Conservation (phyloP, 495 filamentous ascomycete genomes). For the Penicillium coffeae region DNA sequence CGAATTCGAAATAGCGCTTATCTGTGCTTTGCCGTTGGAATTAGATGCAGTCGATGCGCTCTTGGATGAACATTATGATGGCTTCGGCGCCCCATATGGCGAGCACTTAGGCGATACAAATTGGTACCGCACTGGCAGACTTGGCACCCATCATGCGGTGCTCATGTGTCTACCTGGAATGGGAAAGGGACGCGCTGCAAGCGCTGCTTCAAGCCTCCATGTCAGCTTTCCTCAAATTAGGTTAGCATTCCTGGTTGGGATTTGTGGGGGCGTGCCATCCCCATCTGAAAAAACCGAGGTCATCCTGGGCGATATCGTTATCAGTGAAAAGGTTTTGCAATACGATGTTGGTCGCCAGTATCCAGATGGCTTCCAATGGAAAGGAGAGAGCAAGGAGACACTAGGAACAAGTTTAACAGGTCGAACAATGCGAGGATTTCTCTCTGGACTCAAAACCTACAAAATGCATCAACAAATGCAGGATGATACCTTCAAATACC, state of each 20-base stretch:
- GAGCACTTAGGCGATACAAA: background rate
- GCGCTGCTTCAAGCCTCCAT: constrained; percentile 21
- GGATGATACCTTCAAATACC: too few relatives aligned
- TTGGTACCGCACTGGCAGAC: constrained; percentile 33
- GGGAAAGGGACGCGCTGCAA: constrained; percentile 31
- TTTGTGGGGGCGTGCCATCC: constrained; percentile 28
- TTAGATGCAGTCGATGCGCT: background rate
- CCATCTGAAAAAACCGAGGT: constrained; percentile 13
- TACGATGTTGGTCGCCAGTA: constrained; percentile 35
- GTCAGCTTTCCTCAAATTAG: constrained; percentile 25
- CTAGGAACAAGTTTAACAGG: too few relatives aligned
- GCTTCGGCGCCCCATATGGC: background rate
- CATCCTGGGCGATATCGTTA: constrained; percentile 43
- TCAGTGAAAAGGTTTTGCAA: constrained; percentile 37
- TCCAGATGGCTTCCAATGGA: constrained; percentile 22
- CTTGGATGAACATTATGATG: background rate
- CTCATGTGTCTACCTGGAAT: constrained; percentile 28
- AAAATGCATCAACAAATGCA: too few relatives aligned
- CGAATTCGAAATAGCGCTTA: background rate
- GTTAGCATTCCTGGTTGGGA: constrained; percentile 24
- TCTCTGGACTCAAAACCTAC: too few relatives aligned
- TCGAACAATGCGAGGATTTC: too few relatives aligned
- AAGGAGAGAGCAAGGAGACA: constrained; percentile 23
- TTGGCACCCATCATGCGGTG: constrained; percentile 36
- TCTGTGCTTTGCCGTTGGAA: background rate